phyloP scores from a whole-genome alignment of 1,284 basidiomycete genomes.

The Cystobasidiaceae sp. region DNA sequence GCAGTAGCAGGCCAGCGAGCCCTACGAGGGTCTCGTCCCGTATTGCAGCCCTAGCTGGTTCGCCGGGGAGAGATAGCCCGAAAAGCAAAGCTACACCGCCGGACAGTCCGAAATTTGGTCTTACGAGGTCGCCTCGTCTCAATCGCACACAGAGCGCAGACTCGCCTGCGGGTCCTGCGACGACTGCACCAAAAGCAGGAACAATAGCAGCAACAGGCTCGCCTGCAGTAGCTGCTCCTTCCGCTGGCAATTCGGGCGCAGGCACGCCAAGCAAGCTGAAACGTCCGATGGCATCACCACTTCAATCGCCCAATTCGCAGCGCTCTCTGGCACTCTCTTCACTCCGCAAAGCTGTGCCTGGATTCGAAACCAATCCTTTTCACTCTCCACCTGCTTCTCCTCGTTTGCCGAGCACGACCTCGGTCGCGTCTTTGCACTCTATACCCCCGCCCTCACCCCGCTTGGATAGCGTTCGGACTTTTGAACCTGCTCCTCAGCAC shows the following conservation, averaged over 20 bases:
- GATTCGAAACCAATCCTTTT: constrained; percentile 14
- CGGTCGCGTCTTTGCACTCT: background rate
- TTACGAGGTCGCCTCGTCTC: constrained; percentile 15
- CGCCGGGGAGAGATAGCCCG: no score
- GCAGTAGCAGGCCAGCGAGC: background rate
- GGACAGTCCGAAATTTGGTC: constrained; percentile 3
- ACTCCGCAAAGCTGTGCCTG: constrained; percentile 15
- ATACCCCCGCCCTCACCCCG: no score
- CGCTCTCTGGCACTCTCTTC: constrained; percentile 2
- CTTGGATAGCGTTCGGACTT: no score
- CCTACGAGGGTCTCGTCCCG: constrained; percentile 6
- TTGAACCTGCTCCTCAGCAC: no score
- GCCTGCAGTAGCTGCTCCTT: no score
- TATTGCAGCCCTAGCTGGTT: constrained; percentile 7
- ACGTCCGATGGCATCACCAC: constrained; percentile 6
- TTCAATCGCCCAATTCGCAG: constrained; percentile 16
- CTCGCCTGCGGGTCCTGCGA: background rate
- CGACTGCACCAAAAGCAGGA: no score
- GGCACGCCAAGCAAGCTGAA: constrained; percentile 6
- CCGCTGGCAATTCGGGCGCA: background rate
- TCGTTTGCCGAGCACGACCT: constrained; percentile 7
- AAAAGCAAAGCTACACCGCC: no score
- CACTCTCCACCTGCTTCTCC: constrained; percentile 6
- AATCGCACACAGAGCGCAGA: background rate
- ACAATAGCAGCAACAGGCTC: no score